Evolutionary conservation across 768 basidiomycete genomes (phyloP).

Genomic region (Russula compacta): DNA sequence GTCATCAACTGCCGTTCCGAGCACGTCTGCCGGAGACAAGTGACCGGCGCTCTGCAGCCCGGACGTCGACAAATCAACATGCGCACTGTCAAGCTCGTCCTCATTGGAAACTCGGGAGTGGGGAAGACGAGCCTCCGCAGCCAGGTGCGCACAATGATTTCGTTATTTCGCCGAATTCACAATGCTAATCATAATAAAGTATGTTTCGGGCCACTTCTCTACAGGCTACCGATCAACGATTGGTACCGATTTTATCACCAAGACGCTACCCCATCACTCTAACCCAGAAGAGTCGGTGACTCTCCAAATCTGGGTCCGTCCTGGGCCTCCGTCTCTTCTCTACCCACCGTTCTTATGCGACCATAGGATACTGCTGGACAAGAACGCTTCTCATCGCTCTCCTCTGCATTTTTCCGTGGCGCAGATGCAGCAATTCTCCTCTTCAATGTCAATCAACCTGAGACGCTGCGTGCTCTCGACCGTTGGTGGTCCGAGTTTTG

Average conservation of each 20-base stretch:
- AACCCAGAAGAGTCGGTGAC: constrained; percentile 47
- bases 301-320: constrained; percentile 58
- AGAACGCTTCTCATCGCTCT: constrained; percentile 78
- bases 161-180: neutral
- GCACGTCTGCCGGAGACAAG: neutral
- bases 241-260: constrained; percentile 82
- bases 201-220: constrained; percentile 67
- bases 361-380: constrained; percentile 77
- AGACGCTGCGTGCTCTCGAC: constrained; percentile 46
- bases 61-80: constrained; percentile 26
- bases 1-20: neutral
- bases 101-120: constrained; percentile 77
- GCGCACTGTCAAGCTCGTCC: constrained; percentile 72
- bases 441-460: constrained; percentile 66
- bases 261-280: constrained; percentile 54
- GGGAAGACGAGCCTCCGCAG: constrained; percentile 76
- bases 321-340: neutral
- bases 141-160: constrained; percentile 39
- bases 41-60: neutral
- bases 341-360: constrained; percentile 1
- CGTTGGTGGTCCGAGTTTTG: constrained; percentile 80
- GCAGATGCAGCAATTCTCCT: constrained; percentile 76
- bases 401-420: constrained; percentile 76
- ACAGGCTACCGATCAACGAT: constrained; percentile 78
- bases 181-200: constrained; percentile 34